A percentile compares a stretch with the other conserved stretches of the same genome.
These are phyloP conservation scores for Suillus subalutaceus DNA, from an alignment of 768 basidiomycete genomes.

Conservation along the genomic window DNA sequence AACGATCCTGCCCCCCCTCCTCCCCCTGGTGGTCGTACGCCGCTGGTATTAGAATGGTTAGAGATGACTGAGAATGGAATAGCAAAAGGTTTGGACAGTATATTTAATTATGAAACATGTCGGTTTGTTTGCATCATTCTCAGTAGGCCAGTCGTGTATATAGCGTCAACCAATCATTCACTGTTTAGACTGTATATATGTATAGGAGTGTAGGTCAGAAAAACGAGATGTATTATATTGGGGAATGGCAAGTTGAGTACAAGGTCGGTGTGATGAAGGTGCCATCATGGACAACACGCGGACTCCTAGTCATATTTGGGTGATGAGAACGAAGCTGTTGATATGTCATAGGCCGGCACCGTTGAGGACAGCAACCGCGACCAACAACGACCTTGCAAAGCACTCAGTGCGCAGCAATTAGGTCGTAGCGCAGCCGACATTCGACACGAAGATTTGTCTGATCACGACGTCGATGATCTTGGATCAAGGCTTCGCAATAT, in stretches of 20 bases:
- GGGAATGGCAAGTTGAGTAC: slow-evolving; percentile 64
- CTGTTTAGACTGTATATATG: not conserved
- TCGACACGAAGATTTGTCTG: slow-evolving; percentile 41
- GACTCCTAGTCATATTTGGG: not conserved
- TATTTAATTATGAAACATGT: not conserved
- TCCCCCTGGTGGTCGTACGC: not conserved
- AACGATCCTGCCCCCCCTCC: not conserved
- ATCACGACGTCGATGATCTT: not conserved
- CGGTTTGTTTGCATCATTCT: not conserved
- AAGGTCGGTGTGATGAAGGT: slow-evolving; percentile 66
- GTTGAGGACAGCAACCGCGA: slow-evolving; percentile 51
- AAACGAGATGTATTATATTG: not conserved
- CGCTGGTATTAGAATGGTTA: not conserved
- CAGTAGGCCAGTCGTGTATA: not conserved
- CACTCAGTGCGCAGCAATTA: slow-evolving; percentile 31
- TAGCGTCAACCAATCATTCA: not conserved
- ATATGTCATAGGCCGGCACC: slow-evolving; percentile 50
- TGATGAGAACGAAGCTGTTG: slow-evolving; percentile 20
- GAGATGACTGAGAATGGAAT: not conserved
- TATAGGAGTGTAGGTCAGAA: not conserved
- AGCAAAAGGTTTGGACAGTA: not conserved
- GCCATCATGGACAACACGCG: slow-evolving; percentile 65
- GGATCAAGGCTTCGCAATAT: not conserved
- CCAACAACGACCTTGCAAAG: slow-evolving; percentile 29
- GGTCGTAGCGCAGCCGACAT: slow-evolving; percentile 47